phyloP scores from a whole-genome alignment of 2,329 filamentous ascomycete species.

The Nemania sp. region DNA sequence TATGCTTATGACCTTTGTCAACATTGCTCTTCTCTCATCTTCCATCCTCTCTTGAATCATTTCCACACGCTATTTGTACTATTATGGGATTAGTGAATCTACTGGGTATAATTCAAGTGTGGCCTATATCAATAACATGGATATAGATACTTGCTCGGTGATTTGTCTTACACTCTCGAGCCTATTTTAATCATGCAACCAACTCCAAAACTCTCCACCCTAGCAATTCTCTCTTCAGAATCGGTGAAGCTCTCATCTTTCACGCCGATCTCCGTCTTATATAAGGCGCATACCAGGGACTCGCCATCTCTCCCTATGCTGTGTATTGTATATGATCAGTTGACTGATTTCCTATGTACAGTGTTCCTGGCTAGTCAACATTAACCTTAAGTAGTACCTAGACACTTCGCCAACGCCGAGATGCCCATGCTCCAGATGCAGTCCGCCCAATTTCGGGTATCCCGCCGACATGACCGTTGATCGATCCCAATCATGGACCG shows the following conservation, averaged over 20 bases:
- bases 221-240: neutral
- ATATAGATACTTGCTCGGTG: neutral
- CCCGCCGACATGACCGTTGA: constrained; percentile 25
- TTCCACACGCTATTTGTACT: neutral
- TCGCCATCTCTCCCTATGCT: neutral
- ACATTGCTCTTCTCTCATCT: neutral
- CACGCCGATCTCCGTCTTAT: neutral
- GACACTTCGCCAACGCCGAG: constrained; percentile 31
- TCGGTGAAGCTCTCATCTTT: neutral
- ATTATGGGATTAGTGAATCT: neutral
- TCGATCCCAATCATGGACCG: constrained; percentile 25
- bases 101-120: neutral
- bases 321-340: constrained; percentile 11
- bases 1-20: neutral
- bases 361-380: constrained; percentile 26
- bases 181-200: neutral
- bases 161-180: neutral
- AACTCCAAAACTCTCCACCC: neutral
- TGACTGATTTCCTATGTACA: constrained; percentile 36
- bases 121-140: neutral
- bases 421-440: constrained; percentile 36
- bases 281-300: neutral
- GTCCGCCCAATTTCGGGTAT: constrained; percentile 31
- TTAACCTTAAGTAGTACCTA: constrained; percentile 14
- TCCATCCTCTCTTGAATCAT: neutral